Base-by-base conservation (phyloP, 345 rosid genomes). In the Brassica nigra region DNA sequence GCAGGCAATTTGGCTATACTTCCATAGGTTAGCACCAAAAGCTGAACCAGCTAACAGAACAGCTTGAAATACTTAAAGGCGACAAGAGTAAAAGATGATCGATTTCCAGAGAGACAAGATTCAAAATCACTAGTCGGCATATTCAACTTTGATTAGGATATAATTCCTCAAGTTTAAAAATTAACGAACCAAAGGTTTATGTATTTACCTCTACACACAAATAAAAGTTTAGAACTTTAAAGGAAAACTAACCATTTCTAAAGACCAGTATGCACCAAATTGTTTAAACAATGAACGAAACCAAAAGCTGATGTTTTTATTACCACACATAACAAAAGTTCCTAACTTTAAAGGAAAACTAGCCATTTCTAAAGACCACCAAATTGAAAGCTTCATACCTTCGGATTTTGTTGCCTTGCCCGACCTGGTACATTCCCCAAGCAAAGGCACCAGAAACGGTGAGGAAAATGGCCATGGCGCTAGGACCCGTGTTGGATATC, bases 341-440 rank as follows among this genome's bases (percentile, higher is more conserved):
- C 0, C 1, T 4, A 59, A 23, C 31, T 59, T 10, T 5, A 54
- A 20, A 23, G 1, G 6, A 10, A 10, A 59, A 23, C 3, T 31
- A 71, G 20, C 18, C 16, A 18, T 33, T 3, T 71, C 16, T 20
- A 36, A 10, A 14, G 16, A 58, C 59, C 68, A 37, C 10, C 31
- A 47, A 73, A 44, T 0, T 44, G 31, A 47, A 10, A 63, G 15
- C 58, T 37, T 34, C 8, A 71, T n/a, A 93, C 99, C 98, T 89
- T 73, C 99, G 97, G 84, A 89, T 83, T 90, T 91, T 93, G 86
- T 95, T 95, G 54, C 99, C 99, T 85, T 93, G 77, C 15, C 98
- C 99, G 20, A 95, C 99, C 89, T 93, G 93, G 74, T 95, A 93
- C 97, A 95, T 91, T 15, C 99, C 99, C 81, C 90, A 95, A 28